Conservation (phyloP, 768 basidiomycete species). For the Leccinum truebloodii region DNA sequence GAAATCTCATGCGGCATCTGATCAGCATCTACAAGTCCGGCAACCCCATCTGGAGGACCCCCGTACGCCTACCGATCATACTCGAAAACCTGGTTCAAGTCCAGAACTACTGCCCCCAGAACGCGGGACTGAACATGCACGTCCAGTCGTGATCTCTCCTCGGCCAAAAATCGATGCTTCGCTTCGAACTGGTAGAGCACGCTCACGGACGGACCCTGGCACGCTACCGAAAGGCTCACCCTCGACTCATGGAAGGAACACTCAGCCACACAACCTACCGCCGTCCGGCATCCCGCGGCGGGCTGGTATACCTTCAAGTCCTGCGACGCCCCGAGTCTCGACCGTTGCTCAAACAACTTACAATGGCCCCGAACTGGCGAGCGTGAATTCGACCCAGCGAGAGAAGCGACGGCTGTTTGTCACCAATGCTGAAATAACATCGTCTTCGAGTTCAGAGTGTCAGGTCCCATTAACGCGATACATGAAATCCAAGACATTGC, state of each 20-base stretch:
- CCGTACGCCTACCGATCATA: conserved; percentile 5
- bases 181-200: conserved; percentile 24
- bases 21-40: conserved; percentile 20
- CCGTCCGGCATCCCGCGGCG: conserved; percentile 31
- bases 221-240: conserved; percentile 13
- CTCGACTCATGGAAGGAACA: conserved; percentile 5
- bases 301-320: conserved; percentile 16
- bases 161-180: conserved; percentile 13
- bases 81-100: conserved; percentile 16
- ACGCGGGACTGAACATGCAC: conserved; percentile 9
- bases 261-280: conserved; percentile 13
- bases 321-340: conserved; percentile 16
- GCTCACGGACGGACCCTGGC: conserved; percentile 34
- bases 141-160: conserved; percentile 7
- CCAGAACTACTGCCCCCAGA: conserved; percentile 7
- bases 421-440: conserved; percentile 44
- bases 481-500: conserved; percentile 15
- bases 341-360: conserved; percentile 8
- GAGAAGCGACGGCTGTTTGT: conserved; percentile 45
- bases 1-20: conserved; percentile 22
- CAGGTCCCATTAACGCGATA: conserved; percentile 24
- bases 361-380: conserved; percentile 32
- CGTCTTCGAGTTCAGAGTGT: conserved; percentile 44
- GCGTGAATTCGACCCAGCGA: conserved; percentile 25
- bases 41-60: conserved; percentile 11